phyloP scores from a whole-genome alignment of 192 early-diverging fungal genomes.

The Jimgerdemannia lactiflua region DNA sequence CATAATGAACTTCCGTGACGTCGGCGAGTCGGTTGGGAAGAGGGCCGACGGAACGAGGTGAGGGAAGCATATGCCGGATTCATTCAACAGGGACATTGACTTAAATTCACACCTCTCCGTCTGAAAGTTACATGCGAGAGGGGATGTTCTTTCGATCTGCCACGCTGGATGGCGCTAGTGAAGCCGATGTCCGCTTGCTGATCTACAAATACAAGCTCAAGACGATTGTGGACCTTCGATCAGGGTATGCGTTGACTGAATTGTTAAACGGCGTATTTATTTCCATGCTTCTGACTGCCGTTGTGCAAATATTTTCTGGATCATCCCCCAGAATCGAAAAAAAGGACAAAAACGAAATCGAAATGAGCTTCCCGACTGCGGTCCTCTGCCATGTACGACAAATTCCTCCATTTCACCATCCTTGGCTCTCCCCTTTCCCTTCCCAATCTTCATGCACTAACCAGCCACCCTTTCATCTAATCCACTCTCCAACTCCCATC shows the following conservation, averaged over 20 bases:
- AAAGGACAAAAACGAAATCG: no score
- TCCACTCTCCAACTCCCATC: no score
- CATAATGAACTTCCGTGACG: slow-evolving; percentile 35
- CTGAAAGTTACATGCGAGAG: slow-evolving; percentile 21
- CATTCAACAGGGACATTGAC: background rate
- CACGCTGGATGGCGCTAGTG: slow-evolving; percentile 33
- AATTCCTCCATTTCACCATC: no score
- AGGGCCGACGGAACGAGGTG: slow-evolving; percentile 5
- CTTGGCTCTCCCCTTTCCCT: no score
- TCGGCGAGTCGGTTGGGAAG: slow-evolving; percentile 11
- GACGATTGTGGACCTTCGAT: slow-evolving; percentile 40
- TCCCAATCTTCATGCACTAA: no score
- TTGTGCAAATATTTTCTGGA: no score
- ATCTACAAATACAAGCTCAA: slow-evolving; percentile 25
- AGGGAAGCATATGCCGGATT: background rate
- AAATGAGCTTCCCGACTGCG: no score
- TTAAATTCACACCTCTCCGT: no score
- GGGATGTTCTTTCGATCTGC: slow-evolving; percentile 38
- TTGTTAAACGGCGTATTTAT: background rate
- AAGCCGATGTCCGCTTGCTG: slow-evolving; percentile 27
- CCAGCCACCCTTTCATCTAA: no score
- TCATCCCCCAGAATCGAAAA: no score
- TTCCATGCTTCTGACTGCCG: background rate
- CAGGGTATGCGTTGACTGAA: slow-evolving; percentile 9
- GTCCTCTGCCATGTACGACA: no score